Base-by-base conservation (phyloP, 345 rosid species). In the Heritiera littoralis region DNA sequence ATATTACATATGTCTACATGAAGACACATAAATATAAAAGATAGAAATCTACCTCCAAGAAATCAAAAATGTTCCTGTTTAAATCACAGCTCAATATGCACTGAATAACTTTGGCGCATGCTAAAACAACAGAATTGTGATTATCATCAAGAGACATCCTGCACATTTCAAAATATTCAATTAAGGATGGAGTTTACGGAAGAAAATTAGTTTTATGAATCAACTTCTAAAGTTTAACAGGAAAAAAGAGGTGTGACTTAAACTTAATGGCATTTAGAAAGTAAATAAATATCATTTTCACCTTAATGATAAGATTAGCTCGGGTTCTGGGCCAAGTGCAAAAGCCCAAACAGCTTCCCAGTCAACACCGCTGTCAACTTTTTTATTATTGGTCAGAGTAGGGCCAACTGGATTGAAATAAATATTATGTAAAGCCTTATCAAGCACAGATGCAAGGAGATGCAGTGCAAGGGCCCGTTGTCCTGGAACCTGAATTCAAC, bases 301-400 rank as follows among this genome's bases (percentile, higher is more conserved):
- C 99, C 99, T 92, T 86, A 95, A 84, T 63, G 98, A 81, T 80
- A 95, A 90, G 83, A 86, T 89, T 80, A 95, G 96, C 83, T 91
- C 97, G 78, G 99, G 99, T 88, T 95, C 90, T 11, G 99, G 99
- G 76, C 97, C 99, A 75, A 95, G 91, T 35, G 97, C 93, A 85
- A 85, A 93, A 72, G 97, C 97, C 97, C 98, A 93, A 82, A 95
- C 84, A 75, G 95, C 98, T 84, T 89, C 93, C 98, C 97, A 94
- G 79, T 92, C 97, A 84, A 77, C 82, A 66, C 81, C 70, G 38
- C 56, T 79, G 75, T 80, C 84, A 71, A 74, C 80, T 61, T 78
- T 83, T 55, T 78, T 51, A 77, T 80, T 71, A 71, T 58, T 80
- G 75, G 64, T 77, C 80, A 80, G 23, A 35, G 78, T 52, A 81